A percentile compares a stretch with the other conserved stretches of the same genome.
phyloP scores from a whole-genome alignment of 1,139 yeast genomes.

The Magnusiomyces paraingens region DNA sequence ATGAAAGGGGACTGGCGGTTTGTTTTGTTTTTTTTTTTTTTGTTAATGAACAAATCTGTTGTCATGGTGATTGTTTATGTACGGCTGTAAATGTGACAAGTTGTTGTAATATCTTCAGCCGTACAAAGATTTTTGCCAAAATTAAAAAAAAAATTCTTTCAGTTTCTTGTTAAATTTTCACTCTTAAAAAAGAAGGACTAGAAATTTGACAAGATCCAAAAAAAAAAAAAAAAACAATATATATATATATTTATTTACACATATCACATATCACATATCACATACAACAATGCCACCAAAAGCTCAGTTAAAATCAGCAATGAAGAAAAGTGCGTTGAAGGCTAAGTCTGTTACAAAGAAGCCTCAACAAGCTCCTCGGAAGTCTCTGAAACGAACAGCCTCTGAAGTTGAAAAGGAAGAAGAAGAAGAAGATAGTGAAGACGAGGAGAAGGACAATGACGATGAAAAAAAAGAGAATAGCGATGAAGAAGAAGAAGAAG shows the following conservation, averaged over 20 bases:
- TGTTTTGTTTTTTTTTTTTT: not conserved
- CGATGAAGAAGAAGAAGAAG: too few relatives aligned
- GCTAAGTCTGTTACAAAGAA: not conserved
- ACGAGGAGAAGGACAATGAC: too few relatives aligned
- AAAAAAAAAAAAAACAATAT: too few relatives aligned
- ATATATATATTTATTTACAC: too few relatives aligned
- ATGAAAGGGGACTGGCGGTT: not conserved
- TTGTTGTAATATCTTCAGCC: not conserved
- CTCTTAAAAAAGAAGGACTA: not conserved
- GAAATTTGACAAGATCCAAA: not conserved
- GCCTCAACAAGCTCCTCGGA: slow-evolving; percentile 5
- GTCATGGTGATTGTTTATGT: not conserved
- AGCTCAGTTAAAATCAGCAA: not conserved
- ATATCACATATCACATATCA: too few relatives aligned
- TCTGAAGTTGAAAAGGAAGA: not conserved
- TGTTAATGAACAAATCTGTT: not conserved
- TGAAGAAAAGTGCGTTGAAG: not conserved
- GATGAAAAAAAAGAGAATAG: slow-evolving; percentile 1
- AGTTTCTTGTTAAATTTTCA: not conserved
- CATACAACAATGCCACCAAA: not conserved
- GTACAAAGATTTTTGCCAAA: not conserved
- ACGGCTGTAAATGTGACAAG: not conserved
- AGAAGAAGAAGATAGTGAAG: not conserved
- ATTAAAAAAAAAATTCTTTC: not conserved
- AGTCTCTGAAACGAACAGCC: not conserved